Percentiles rank a stretch among this genome's conserved stretches.
These are phyloP conservation scores for Colletotrichum aenigma DNA, from an alignment of 2,329 filamentous ascomycete genomes.

Conservation along the genomic window DNA sequence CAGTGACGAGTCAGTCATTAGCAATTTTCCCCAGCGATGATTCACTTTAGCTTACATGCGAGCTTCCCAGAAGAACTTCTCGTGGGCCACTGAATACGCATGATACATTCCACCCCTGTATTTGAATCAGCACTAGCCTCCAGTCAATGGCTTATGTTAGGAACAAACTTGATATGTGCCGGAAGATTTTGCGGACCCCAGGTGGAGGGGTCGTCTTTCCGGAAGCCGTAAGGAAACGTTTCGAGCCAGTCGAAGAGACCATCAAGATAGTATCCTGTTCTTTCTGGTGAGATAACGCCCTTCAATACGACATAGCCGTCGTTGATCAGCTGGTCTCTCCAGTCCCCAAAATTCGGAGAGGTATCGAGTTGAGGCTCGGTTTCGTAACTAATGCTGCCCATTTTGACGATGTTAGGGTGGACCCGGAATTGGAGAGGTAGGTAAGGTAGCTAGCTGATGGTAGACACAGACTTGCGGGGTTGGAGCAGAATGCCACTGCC, in stretches of 20 bases:
- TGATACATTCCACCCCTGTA: background rate
- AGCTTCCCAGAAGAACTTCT: background rate
- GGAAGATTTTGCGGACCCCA: background rate
- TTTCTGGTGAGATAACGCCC: background rate
- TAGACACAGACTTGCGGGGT: background rate
- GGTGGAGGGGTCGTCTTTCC: background rate
- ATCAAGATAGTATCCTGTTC: background rate
- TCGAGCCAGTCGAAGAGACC: background rate
- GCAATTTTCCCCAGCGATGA: background rate
- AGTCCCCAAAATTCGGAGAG: background rate
- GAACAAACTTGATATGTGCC: background rate
- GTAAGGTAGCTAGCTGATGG: background rate
- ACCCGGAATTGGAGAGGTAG: background rate
- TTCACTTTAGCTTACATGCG: background rate
- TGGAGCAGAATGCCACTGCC: background rate
- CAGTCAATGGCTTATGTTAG: background rate
- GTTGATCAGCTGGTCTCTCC: background rate
- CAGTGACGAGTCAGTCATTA: background rate
- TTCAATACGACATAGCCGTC: background rate
- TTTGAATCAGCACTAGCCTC: background rate
- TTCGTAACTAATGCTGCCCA: background rate
- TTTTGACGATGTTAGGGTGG: background rate
- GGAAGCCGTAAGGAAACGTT: background rate
- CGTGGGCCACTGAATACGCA: background rate
- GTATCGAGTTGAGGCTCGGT: background rate